Conservation (phyloP, 768 basidiomycete genomes). For the Calocybe cyanea region DNA sequence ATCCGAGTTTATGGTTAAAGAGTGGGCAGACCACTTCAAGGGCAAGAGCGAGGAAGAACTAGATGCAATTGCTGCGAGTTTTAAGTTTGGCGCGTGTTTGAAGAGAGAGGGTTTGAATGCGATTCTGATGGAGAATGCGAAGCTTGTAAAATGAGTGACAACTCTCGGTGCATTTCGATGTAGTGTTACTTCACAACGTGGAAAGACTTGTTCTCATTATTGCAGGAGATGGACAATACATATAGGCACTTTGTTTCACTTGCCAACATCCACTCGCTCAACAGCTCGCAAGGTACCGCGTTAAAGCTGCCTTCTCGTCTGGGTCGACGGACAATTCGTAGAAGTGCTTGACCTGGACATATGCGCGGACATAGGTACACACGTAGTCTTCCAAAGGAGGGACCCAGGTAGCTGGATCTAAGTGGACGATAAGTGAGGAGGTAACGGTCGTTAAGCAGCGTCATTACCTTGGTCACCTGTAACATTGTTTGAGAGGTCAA, state of each 20-base stretch:
- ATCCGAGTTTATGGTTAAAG: slow-evolving; percentile 65
- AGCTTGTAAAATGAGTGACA: slow-evolving; percentile 16
- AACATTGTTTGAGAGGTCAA: background rate
- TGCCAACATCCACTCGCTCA: background rate
- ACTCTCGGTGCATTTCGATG: too few relatives aligned
- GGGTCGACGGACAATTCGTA: slow-evolving; percentile 46
- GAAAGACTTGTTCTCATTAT: too few relatives aligned
- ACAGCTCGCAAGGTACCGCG: slow-evolving; percentile 28
- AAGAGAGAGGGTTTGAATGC: slow-evolving; percentile 64
- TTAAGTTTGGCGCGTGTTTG: slow-evolving; percentile 66
- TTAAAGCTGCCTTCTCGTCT: slow-evolving; percentile 48
- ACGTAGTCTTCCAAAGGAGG: slow-evolving; percentile 44
- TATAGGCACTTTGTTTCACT: background rate
- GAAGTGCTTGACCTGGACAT: slow-evolving; percentile 49
- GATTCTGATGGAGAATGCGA: slow-evolving; percentile 43
- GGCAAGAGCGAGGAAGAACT: slow-evolving; percentile 58
- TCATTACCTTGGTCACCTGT: slow-evolving; percentile 39
- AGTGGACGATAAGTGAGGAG: background rate
- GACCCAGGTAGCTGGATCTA: slow-evolving; percentile 50
- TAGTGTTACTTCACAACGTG: too few relatives aligned
- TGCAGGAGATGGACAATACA: too few relatives aligned
- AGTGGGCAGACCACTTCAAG: slow-evolving; percentile 69
- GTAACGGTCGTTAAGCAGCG: background rate
- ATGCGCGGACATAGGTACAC: slow-evolving; percentile 53
- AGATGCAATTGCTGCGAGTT: slow-evolving; percentile 72